Base-by-base conservation (phyloP, 805 yeast species). In the Saccharomycopsis selenospora region DNA sequence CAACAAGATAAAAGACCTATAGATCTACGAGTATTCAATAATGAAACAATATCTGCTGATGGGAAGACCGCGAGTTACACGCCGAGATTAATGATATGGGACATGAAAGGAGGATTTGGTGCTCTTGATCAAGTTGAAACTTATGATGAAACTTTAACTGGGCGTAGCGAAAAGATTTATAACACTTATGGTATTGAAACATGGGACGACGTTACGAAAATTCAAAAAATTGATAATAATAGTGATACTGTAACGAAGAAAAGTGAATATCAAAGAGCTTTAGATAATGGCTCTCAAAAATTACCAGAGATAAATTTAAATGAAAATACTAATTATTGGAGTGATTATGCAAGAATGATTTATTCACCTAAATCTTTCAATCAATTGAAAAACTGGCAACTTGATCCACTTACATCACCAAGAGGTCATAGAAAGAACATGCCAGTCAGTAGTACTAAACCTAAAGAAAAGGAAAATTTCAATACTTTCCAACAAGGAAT, bases 51-150 rank as follows among this genome's bases (percentile, higher is more conserved):
- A 1, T 65, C 68, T 29, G 49, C 54, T 2, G 53, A 69, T 40
- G 63, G 70, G 6, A 72, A 73, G 46, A 64, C 76, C 0, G 73
- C 75, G 0, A 75, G 79, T n/a, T 87, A 79, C 60, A 71, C 82
- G n/a, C 98, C 99, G 1, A 66, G 98, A 48, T 77, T 85, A 0
- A 57, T 88, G 29, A 57, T 88, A n/a, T 87, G 90, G 82, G 98
- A 93, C 53, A 73, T 80, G 42, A 68, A 72, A 18, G 82, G 84
- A 43, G 96, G 96, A 0, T 76, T 72, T 58, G 96, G 97, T 0
- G 67, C 87, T 0, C 62, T 86, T 41, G 74, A 77, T 1, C 71
- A 70, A 49, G 73, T 64, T 58, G 83, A 79, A 47, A 79, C 76
- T 52, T 66, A 65, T 18, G 56, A 59, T 5, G 57, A 55, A 1